Evolutionary conservation across 805 yeast genomes (phyloP).

Genomic region (Tetrapisispora pingtungensis): DNA sequence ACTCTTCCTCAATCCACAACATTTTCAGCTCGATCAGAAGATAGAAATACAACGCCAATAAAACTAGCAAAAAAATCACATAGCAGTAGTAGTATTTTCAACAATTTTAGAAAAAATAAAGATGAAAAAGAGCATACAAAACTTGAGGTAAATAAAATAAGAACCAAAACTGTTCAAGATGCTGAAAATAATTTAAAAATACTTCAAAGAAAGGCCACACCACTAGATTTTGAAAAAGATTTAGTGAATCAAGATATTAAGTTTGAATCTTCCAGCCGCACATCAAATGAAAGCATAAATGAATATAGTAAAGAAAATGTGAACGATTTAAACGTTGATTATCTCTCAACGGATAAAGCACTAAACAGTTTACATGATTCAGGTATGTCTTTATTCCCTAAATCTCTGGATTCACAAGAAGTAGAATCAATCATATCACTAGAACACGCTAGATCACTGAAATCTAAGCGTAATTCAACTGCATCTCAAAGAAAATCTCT

Average conservation of each 20-base stretch:
- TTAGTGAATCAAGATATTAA: background rate
- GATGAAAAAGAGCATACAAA: background rate
- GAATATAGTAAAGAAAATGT: background rate
- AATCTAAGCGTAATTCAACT: slow-evolving; percentile 32
- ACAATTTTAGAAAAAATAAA: slow-evolving; percentile 17
- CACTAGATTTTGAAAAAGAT: slow-evolving; percentile 16
- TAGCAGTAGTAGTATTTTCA: slow-evolving; percentile 24
- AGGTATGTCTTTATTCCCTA: slow-evolving; percentile 64
- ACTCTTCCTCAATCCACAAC: slow-evolving; percentile 11
- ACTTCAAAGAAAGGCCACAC: slow-evolving; percentile 21
- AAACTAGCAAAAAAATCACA: slow-evolving; percentile 20
- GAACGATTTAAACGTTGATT: background rate
- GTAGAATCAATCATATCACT: slow-evolving; percentile 65
- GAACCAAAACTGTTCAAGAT: background rate
- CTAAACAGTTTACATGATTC: slow-evolving; percentile 16
- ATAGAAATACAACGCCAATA: slow-evolving; percentile 11
- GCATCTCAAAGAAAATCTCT: slow-evolving; percentile 24
- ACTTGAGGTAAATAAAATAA: background rate
- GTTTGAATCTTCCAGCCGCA: background rate
- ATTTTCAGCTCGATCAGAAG: slow-evolving; percentile 7
- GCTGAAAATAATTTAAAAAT: background rate
- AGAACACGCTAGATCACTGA: slow-evolving; percentile 57
- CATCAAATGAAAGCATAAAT: background rate
- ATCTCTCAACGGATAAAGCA: background rate
- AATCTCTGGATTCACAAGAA: slow-evolving; percentile 52